Evolutionary conservation across 257 asterid species (phyloP), one percentile per base, ranked within the genome.

Genomic region (Scutellaria barbata): DNA sequence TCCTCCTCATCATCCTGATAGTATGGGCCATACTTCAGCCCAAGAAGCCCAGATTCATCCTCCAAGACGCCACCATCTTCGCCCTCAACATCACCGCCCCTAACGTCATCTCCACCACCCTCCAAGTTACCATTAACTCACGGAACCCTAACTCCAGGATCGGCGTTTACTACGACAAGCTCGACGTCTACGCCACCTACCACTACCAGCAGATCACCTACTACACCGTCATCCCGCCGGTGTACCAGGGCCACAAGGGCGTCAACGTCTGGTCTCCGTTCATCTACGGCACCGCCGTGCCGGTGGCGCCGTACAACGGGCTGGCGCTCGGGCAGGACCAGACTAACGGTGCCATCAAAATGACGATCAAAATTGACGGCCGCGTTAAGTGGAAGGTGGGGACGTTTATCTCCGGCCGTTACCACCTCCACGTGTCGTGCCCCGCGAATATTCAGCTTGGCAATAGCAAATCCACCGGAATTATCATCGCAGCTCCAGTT

Each of bases 31-130:
- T 87, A 3, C 89, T 95, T 22, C 95, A 89, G 63, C 99, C 99
- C 17, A 81, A 74, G 14, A 91, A 88, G 48, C 98, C 99, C 16
- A 82, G 89, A 5, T 95, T 95, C 78, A 67, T 62, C 70, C 95
- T 95, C 86, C 93, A 95, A 59, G 99, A 95, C 86, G 96, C 96
- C 72, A 95, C 99, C 75, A 81, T 95, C 85, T 95, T 88, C 81
- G 42, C 66, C 79, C 88, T 92, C 81, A 86, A 84, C 81, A 92
- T 91, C 69, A 75, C 96, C 61, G 86, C 97, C 14, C 87, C 96
- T 0, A 89, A 88, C 83, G 81, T 89, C 82, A 86, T 94, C 76
- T 84, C 99, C 68, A 66, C 91, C 68, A 85, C 84, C 58, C 12
- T 94, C 30, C 99, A 94, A 66, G 80, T 90, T 81, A 94, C 99